phyloP scores from a whole-genome alignment of 345 rosid genomes.

The Citrus medica region DNA sequence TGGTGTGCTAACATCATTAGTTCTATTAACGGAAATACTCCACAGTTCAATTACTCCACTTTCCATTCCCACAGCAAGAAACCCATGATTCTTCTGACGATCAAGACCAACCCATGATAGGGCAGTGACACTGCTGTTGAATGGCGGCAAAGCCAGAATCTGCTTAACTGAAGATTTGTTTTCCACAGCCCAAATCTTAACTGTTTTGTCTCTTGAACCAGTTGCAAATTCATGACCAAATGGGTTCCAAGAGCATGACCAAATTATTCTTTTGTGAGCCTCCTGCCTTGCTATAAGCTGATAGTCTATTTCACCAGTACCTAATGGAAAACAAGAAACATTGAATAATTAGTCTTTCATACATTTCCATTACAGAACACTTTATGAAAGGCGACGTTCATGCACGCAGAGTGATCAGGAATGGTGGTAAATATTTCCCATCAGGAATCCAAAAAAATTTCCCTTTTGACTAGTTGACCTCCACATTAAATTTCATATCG shows the following conservation, averaged over 20 bases:
- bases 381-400: not conserved
- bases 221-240: conserved; percentile 84
- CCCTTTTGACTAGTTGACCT: not conserved
- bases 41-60: conserved; percentile 72
- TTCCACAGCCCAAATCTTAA: conserved; percentile 81
- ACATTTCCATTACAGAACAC: not conserved
- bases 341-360: not conserved
- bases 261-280: conserved; percentile 95
- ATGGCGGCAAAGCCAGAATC: conserved; percentile 53
- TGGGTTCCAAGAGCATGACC: conserved; percentile 99
- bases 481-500: not conserved
- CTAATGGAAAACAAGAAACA: conserved; percentile 21
- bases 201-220: conserved; percentile 91
- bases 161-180: conserved; percentile 42
- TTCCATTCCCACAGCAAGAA: conserved; percentile 84
- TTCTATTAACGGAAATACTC: conserved; percentile 34
- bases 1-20: conserved; percentile 16
- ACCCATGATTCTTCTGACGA: conserved; percentile 41
- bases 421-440: not conserved
- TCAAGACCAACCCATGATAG: conserved; percentile 79
- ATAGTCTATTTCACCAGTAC: conserved; percentile 37
- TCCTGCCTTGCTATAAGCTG: conserved; percentile 68
- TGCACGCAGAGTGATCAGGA: not conserved
- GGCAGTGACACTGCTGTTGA: conserved; percentile 79
- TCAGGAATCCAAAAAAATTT: not conserved